Evolutionary conservation across 2,329 filamentous ascomycete genomes (phyloP).

Genomic region (Dactylellina parvicollis): DNA sequence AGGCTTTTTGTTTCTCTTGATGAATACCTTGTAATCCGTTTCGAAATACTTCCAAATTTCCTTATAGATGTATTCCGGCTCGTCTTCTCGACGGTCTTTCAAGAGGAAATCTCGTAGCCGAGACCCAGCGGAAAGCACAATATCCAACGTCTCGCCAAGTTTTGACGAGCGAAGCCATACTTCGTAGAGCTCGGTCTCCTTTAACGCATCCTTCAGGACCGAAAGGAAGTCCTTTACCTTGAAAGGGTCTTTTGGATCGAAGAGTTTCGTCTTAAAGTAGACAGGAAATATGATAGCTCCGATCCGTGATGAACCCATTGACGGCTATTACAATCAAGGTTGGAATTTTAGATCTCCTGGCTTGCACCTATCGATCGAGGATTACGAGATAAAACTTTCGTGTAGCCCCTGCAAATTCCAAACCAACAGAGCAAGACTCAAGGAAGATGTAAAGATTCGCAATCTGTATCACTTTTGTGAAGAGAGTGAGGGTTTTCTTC

Average conservation of each 20-base stretch:
- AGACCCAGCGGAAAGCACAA: not conserved
- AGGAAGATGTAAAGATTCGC: slow-evolving; percentile 6
- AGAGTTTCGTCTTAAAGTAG: not conserved
- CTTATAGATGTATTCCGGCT: slow-evolving; percentile 3
- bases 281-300: not conserved
- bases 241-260: not conserved
- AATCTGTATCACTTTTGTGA: not conserved
- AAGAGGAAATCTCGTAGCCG: not conserved
- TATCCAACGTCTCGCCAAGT: not conserved
- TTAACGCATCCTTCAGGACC: not conserved
- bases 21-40: not conserved
- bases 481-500: slow-evolving; percentile 3
- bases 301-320: not conserved
- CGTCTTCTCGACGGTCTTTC: not conserved
- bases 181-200: not conserved
- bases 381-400: not conserved
- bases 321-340: not conserved
- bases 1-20: not conserved
- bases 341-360: not conserved
- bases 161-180: slow-evolving; percentile 2
- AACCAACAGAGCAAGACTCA: not conserved
- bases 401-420: not conserved
- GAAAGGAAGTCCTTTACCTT: not conserved
- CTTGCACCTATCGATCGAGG: not conserved
- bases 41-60: slow-evolving; percentile 11